A percentile compares a stretch with the other conserved stretches of the same genome.
Conservation (phyloP, 1,139 yeast species). For the Lodderomyces metapsilosis region DNA sequence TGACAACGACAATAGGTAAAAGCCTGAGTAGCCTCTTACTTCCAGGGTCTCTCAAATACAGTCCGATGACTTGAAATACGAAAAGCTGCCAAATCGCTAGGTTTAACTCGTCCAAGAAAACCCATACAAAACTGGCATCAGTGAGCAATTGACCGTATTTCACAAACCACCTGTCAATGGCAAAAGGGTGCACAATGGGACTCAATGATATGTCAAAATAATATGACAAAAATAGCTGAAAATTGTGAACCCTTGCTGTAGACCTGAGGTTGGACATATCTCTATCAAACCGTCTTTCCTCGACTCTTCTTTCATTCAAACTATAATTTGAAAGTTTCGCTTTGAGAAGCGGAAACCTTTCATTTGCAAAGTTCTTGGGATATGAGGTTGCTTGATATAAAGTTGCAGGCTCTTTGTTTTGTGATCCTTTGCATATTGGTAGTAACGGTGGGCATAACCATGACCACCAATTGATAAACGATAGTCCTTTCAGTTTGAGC, state of each 20-base stretch:
- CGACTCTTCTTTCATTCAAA: conserved; percentile 4
- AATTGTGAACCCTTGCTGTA: conserved; percentile 9
- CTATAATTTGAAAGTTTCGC: conserved; percentile 12
- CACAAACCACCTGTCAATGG: conserved; percentile 16
- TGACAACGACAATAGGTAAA: conserved; percentile 8
- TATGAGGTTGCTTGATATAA: not conserved
- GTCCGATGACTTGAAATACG: conserved; percentile 7
- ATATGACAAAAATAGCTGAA: conserved; percentile 20
- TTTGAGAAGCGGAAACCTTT: conserved; percentile 13
- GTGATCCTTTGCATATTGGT: conserved; percentile 12
- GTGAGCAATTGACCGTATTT: conserved; percentile 14
- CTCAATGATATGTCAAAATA: conserved; percentile 19
- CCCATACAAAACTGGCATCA: conserved; percentile 10
- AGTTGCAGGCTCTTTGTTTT: not conserved
- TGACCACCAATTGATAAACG: conserved; percentile 20
- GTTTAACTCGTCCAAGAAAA: conserved; percentile 14
- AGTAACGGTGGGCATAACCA: conserved; percentile 26
- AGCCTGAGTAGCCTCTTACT: conserved; percentile 4
- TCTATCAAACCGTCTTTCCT: not conserved
- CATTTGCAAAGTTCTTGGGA: conserved; percentile 4
- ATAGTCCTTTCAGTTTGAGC: not conserved
- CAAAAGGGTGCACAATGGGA: conserved; percentile 9
- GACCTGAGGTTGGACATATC: not conserved
- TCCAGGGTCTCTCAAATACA: not conserved
- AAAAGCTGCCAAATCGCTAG: conserved; percentile 12